Conservation (phyloP, 1,139 yeast species). For the Yamadazyma sp. region DNA sequence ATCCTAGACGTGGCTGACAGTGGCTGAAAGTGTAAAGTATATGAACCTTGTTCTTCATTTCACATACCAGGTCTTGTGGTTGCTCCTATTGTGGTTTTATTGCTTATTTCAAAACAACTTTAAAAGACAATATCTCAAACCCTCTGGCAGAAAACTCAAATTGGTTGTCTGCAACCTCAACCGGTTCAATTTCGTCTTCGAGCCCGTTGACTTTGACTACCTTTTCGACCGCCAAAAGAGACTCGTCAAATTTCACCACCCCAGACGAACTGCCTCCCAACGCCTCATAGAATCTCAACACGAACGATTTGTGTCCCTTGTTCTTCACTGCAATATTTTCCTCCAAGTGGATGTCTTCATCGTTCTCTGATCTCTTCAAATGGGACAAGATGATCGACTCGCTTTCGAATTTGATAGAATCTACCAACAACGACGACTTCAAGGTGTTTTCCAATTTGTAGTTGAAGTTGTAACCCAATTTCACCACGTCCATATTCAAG, state of each 20-base stretch:
- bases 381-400: constrained; percentile 67
- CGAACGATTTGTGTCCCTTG: constrained; percentile 51
- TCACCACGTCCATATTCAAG: constrained; percentile 63
- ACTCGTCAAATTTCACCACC: constrained; percentile 37
- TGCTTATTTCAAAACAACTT: constrained; percentile 36
- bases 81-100: no score
- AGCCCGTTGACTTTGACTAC: constrained; percentile 67
- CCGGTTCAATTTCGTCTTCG: constrained; percentile 55
- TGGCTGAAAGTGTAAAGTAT: no score
- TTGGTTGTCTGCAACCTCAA: constrained; percentile 24
- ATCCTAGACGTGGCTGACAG: no score
- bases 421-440: constrained; percentile 12
- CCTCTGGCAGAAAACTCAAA: constrained; percentile 58
- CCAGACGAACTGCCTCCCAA: constrained; percentile 75
- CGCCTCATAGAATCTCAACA: constrained; percentile 80
- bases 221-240: constrained; percentile 37
- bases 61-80: no score
- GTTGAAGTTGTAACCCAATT: constrained; percentile 79
- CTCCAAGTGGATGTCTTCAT: constrained; percentile 49
- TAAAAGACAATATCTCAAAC: constrained; percentile 75
- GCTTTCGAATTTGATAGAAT: constrained; percentile 30
- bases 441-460: constrained; percentile 40
- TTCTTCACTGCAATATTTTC: constrained; percentile 36
- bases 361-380: constrained; percentile 87
- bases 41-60: neutral